Evolutionary conservation across 805 yeast genomes (phyloP), one percentile per base, ranked within the genome.

Genomic region (Ogataea zsoltii): DNA sequence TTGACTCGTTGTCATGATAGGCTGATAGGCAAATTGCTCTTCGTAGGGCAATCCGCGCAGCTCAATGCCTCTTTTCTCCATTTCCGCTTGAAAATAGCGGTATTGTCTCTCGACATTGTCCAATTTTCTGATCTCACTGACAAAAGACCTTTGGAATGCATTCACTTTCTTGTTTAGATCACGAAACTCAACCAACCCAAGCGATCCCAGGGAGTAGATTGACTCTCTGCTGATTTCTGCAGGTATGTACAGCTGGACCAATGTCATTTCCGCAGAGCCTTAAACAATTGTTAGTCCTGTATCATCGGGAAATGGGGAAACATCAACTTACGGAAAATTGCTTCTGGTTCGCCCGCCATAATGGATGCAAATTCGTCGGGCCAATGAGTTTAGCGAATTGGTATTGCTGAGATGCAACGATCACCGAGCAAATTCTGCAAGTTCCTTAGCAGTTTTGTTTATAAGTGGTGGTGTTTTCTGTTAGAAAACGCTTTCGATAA

Each of bases 181-280:
- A 42, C 97, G 75, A 65, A 94, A 89, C 63, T 95, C 97, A 32
- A 95, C 77, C 46, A 82, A 69, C 29, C 96, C 95, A 57, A 88
- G 72, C 51, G 88, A 85, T 6, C 99, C 99, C 32, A 94, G 71
- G n/a, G 89, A 78, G 56, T 88, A 81, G 15, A 90, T 83, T 4
- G 90, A 80, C 54, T 90, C 96, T 55, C 97, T 75, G 14, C 95
- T 78, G 40, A 88, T 83, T 68, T 94, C 99, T 28, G 88, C 82
- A 14, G 98, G 95, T 49, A 94, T 83, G 66, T 88, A 92, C 59
- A 94, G 72, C 71, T 94, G 97, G 45, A 92, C 83, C 62, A 91
- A 77, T 41, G 96, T 80, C 98, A 94, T 95, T 61, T 87, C 96
- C 86, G 98, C 99, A 50, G 99, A 92, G 76, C 97, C 57, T 55